phyloP scores from a whole-genome alignment of 73 alveolate genomes.

The Effrenium voratum region DNA sequence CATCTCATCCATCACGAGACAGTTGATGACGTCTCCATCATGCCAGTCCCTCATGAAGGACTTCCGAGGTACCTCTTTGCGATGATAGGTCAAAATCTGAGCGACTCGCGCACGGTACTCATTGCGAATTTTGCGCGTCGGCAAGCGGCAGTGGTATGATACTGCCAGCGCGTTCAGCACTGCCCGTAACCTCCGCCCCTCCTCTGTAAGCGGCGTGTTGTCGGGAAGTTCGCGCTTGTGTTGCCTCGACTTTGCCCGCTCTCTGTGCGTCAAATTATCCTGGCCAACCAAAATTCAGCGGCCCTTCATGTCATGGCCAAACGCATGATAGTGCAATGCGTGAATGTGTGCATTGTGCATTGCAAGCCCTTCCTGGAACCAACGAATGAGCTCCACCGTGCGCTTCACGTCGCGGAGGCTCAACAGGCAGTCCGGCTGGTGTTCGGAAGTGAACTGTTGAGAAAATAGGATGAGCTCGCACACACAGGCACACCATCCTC shows the following conservation, averaged over 20 bases:
- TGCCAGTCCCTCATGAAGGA: neutral
- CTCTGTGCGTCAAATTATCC: too few species aligned
- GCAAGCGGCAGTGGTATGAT: slow-evolving; percentile 66
- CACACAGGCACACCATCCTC: neutral
- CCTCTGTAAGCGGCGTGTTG: too few species aligned
- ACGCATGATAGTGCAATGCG: too few species aligned
- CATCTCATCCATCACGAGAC: slow-evolving; percentile 40
- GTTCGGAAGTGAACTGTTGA: slow-evolving; percentile 94
- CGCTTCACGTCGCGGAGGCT: slow-evolving; percentile 96
- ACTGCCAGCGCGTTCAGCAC: slow-evolving; percentile 41
- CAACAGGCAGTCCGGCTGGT: slow-evolving; percentile 95
- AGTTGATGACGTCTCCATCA: slow-evolving; percentile 4
- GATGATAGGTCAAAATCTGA: neutral
- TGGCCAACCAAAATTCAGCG: too few species aligned
- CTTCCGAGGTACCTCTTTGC: neutral
- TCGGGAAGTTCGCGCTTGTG: too few species aligned
- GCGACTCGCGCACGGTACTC: slow-evolving; percentile 35
- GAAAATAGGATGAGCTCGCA: slow-evolving; percentile 93
- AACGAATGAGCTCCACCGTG: slow-evolving; percentile 38
- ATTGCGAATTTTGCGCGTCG: slow-evolving; percentile 1
- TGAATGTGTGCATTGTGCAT: too few species aligned
- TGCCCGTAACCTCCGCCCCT: slow-evolving; percentile 1
- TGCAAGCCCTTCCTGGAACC: slow-evolving; percentile 84
- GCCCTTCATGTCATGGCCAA: too few species aligned
- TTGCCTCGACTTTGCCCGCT: too few species aligned